phyloP scores from a whole-genome alignment of 2,329 filamentous ascomycete genomes.

The Blumeria hordei region DNA sequence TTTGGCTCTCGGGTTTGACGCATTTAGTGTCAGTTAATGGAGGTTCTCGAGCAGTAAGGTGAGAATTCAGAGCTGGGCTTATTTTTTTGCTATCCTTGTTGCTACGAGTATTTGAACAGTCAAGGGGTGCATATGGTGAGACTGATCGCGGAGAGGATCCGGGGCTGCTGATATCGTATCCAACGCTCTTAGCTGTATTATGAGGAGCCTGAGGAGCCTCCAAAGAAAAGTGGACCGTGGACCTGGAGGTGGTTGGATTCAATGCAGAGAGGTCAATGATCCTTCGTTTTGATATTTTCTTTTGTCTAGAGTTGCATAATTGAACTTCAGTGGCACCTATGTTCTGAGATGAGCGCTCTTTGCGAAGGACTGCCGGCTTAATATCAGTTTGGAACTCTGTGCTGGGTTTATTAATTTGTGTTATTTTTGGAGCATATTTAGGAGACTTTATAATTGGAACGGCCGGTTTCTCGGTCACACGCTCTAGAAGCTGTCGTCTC shows the following conservation, averaged over 20 bases:
- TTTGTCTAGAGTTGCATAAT: conserved; percentile 31
- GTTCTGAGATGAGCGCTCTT: conserved; percentile 27
- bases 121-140: conserved; percentile 12
- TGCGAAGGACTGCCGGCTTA: conserved; percentile 29
- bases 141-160: conserved; percentile 12
- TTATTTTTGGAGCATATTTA: conserved; percentile 30
- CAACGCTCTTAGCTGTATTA: conserved; percentile 5
- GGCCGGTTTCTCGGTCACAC: conserved; percentile 48
- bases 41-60: conserved; percentile 11
- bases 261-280: conserved; percentile 37
- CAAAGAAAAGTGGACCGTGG: conserved; percentile 7
- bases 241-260: conserved; percentile 12
- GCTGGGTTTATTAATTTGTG: conserved; percentile 43
- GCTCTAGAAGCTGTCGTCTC: conserved; percentile 60
- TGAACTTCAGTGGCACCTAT: conserved; percentile 32
- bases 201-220: conserved; percentile 8
- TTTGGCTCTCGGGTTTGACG: conserved; percentile 6
- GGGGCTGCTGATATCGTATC: conserved; percentile 12
- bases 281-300: conserved; percentile 33
- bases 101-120: conserved; percentile 10
- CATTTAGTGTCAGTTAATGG: conserved; percentile 8
- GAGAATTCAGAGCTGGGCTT: conserved; percentile 11
- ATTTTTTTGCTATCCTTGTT: conserved; percentile 11
- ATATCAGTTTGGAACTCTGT: conserved; percentile 27
- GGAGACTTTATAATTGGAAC: conserved; percentile 56